phyloP scores from a whole-genome alignment of 2,329 filamentous ascomycete genomes.

The Phaeosphaeria sp. region DNA sequence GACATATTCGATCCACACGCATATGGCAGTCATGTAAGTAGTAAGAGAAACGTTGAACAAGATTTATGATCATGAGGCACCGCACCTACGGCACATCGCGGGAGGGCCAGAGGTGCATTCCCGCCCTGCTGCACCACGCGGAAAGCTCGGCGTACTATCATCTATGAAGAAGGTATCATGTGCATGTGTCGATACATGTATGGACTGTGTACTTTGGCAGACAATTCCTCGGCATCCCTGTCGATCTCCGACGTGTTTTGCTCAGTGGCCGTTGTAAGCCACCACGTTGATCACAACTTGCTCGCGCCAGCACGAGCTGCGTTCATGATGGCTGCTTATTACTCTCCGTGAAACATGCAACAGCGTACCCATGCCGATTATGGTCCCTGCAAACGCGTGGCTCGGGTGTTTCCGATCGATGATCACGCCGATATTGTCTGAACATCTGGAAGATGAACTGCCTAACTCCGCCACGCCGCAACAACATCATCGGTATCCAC shows the following conservation, averaged over 20 bases:
- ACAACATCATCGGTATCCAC: background rate
- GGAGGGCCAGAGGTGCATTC: background rate
- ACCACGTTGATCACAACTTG: background rate
- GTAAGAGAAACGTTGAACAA: background rate
- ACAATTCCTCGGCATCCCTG: background rate
- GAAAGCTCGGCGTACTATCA: no score
- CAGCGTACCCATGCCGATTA: background rate
- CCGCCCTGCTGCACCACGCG: slow-evolving; percentile 1
- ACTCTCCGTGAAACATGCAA: background rate
- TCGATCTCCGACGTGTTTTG: background rate
- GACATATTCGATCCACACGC: background rate
- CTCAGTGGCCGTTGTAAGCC: background rate
- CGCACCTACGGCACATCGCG: slow-evolving; percentile 2
- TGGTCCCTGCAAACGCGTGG: background rate
- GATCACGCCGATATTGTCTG: background rate
- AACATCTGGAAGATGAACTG: background rate
- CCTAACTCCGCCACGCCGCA: background rate
- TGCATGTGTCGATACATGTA: background rate
- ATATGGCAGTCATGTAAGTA: background rate
- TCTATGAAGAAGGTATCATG: no score
- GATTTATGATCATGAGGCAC: background rate
- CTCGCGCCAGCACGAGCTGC: background rate
- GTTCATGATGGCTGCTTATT: background rate
- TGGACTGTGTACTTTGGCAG: background rate
- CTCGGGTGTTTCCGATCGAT: background rate